A percentile compares a stretch with the other conserved stretches of the same genome.
Evolutionary conservation across 108 stramenopile genomes (phyloP).

Genomic region (Nannochloropsis salina): DNA sequence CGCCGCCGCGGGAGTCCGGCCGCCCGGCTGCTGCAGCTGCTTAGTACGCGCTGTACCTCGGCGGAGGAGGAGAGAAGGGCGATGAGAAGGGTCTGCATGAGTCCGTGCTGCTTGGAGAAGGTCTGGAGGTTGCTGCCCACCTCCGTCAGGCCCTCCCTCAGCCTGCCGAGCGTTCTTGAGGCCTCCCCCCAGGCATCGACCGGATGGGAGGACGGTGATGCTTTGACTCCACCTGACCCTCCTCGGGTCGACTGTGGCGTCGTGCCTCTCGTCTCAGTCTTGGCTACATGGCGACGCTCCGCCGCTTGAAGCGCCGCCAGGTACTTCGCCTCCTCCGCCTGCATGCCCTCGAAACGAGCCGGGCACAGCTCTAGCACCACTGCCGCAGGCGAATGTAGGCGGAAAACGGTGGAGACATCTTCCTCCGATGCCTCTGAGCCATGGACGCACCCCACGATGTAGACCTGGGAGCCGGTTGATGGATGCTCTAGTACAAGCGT

Average conservation of each 20-base stretch:
- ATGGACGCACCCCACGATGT: constrained; percentile 9
- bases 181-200: background rate
- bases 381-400: background rate
- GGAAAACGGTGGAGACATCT: background rate
- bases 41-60: background rate
- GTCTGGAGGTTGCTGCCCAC: background rate
- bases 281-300: too few relatives aligned
- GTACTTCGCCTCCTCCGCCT: background rate
- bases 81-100: background rate
- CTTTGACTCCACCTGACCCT: too few relatives aligned
- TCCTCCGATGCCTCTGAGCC: constrained; percentile 16
- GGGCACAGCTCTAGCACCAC: constrained; percentile 1
- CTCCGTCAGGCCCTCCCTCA: background rate
- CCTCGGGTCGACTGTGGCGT: too few relatives aligned
- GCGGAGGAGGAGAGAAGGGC: constrained; percentile 14
- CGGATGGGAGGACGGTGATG: too few relatives aligned
- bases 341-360: constrained; percentile 5
- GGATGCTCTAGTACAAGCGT: background rate
- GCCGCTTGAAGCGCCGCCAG: background rate
- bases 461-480: background rate
- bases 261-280: too few relatives aligned
- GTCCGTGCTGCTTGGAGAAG: background rate
- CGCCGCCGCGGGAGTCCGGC: background rate
- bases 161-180: background rate
- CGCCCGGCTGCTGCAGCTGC: background rate